A percentile compares a stretch with the other conserved stretches of the same genome.
Conservation (phyloP, 2,329 filamentous ascomycete genomes). For the Penicillium glabrum region DNA sequence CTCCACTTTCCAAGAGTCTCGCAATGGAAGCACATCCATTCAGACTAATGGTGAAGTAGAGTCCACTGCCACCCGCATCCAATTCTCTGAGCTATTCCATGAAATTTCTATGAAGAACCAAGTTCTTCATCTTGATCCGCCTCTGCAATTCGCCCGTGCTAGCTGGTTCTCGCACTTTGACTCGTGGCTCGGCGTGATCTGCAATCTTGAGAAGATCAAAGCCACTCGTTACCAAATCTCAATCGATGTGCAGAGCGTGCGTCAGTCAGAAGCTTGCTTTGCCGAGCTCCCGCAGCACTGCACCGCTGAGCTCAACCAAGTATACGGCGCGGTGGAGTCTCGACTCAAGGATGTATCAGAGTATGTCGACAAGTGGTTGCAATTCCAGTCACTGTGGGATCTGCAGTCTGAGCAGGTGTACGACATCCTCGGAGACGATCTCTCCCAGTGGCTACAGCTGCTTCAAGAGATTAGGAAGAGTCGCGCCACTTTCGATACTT, state of each 20-base stretch:
- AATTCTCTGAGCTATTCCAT: conserved; percentile 64
- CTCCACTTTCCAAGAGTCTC: conserved; percentile 68
- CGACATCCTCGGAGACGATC: conserved; percentile 83
- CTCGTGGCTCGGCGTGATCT: conserved; percentile 88
- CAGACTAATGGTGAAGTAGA: conserved; percentile 29
- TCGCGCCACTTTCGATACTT: conserved; percentile 93
- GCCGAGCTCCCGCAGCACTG: conserved; percentile 82
- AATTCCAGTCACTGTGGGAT: conserved; percentile 98
- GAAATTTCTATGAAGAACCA: conserved; percentile 98
- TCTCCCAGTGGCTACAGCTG: conserved; percentile 89
- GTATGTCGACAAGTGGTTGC: conserved; percentile 97
- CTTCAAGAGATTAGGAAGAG: conserved; percentile 97
- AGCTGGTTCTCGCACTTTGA: conserved; percentile 94
- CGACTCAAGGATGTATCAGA: conserved; percentile 76
- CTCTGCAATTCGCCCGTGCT: conserved; percentile 84
- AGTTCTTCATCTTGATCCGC: conserved; percentile 93
- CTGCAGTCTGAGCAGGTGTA: conserved; percentile 95
- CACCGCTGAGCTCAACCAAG: conserved; percentile 72
- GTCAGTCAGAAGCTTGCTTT: conserved; percentile 60
- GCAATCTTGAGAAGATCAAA: conserved; percentile 90
- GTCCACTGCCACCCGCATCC: conserved; percentile 34
- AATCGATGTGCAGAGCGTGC: conserved; percentile 51
- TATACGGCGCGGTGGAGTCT: conserved; percentile 79
- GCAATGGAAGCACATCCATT: conserved; percentile 24
- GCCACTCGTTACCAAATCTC: conserved; percentile 93